Evolutionary conservation across 1,139 yeast genomes (phyloP).

Genomic region (Kodamaea alishanica): DNA sequence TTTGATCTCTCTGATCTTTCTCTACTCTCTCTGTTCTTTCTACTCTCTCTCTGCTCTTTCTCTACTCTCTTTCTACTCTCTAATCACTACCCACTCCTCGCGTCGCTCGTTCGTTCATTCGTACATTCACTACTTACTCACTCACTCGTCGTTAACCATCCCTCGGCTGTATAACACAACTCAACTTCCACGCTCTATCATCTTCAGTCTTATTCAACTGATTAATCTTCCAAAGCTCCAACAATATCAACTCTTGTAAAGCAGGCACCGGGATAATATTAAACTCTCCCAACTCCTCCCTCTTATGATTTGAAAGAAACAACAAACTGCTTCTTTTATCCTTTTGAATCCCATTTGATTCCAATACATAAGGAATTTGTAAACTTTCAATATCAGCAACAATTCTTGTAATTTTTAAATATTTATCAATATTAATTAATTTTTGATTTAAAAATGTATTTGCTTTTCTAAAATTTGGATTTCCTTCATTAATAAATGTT

Average conservation of each 20-base stretch:
- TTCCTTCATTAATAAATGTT: constrained; percentile 86
- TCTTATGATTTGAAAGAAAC: constrained; percentile 7
- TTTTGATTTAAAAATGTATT: constrained; percentile 56
- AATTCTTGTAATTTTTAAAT: constrained; percentile 66
- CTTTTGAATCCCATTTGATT: constrained; percentile 7
- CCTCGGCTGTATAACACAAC: constrained; percentile 52
- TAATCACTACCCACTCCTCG: neutral
- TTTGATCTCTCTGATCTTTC: too few species aligned
- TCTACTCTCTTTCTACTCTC: too few species aligned
- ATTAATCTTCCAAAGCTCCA: constrained; percentile 68
- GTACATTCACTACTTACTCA: too few species aligned
- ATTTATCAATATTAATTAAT: constrained; percentile 79
- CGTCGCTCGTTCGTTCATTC: too few species aligned
- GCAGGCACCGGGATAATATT: constrained; percentile 40
- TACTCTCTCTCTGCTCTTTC: too few species aligned
- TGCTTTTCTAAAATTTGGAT: constrained; percentile 63
- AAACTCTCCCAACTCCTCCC: constrained; percentile 25
- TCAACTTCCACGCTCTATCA: constrained; percentile 70
- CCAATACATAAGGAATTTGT: constrained; percentile 48
- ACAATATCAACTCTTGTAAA: constrained; percentile 60
- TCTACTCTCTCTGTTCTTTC: too few species aligned
- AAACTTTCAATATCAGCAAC: constrained; percentile 76
- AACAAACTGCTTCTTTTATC: constrained; percentile 20
- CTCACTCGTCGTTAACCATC: constrained; percentile 15
- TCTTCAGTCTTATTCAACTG: constrained; percentile 57